Base-by-base conservation (phyloP, 2,329 filamentous ascomycete species). In the Intubia oerlemansii region DNA sequence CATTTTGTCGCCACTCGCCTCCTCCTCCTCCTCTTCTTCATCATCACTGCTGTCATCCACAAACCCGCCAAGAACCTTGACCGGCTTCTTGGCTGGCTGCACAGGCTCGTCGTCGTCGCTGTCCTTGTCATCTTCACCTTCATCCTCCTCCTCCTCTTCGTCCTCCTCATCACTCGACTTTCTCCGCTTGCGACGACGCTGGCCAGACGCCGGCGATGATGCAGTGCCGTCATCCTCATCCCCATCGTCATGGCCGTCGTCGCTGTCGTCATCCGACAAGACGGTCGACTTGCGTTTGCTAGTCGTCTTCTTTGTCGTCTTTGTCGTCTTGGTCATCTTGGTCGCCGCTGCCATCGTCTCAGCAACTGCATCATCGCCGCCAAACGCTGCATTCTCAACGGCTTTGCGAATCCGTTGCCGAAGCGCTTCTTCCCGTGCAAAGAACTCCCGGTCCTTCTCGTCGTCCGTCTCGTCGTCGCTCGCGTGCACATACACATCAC, bases 381-480 rank as follows among this genome's bases (percentile, higher is more conserved):
- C n/a, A n/a, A n/a, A n/a, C n/a, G n/a, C n/a, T n/a, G n/a, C n/a
- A n/a, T n/a, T n/a, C n/a, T n/a, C n/a, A n/a, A n/a, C n/a, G n/a
- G n/a, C n/a, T n/a, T n/a, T n/a, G n/a, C n/a, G n/a, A n/a, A n/a
- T n/a, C n/a, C n/a, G n/a, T n/a, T 66, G 59, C 27, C 77, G 58
- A 34, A 74, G 57, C 11, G 47, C 49, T 46, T 73, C 69, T 50
- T 93, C 84, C 11, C 66, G 60, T 3, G 62, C 69, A 49, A 85
- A 93, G 50, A 93, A 93, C 13, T 65, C 68, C 14, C 56, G 49
- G 28, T 60, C 58, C 11, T 78, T 66, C 32, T 67, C 65, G 26
- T 82, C 80, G 42, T 92, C 81, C n/a, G 65, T 73, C 39, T 92
- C 82, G 30, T 95, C 88, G 44, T 95, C 88, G 39, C 76, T 81